phyloP scores from a whole-genome alignment of 148 eudicot species.

The Rheum nobile region DNA sequence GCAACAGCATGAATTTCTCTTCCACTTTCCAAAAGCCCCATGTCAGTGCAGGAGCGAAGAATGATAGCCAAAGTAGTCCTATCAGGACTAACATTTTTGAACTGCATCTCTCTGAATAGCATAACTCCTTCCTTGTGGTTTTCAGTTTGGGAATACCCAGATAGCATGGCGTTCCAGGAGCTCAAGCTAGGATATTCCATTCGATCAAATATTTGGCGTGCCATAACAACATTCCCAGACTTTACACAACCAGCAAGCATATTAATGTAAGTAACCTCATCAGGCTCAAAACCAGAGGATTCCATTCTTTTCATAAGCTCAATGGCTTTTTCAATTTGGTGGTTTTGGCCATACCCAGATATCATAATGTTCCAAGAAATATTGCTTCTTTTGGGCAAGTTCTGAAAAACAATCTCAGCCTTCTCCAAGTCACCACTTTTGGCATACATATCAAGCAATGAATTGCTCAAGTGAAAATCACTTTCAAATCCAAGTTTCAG shows the following conservation, averaged over 20 bases:
- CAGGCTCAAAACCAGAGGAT: conserved; percentile 47
- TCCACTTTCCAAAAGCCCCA: conserved; percentile 47
- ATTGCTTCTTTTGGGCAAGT: conserved; percentile 26
- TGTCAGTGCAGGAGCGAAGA: conserved; percentile 48
- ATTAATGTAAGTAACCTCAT: conserved; percentile 56
- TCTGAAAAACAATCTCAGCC: conserved; percentile 39
- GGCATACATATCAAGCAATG: conserved; percentile 66
- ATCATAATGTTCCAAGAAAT: conserved; percentile 89
- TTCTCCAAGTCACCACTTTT: conserved; percentile 51
- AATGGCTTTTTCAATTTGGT: conserved; percentile 35
- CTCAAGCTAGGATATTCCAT: conserved; percentile 50
- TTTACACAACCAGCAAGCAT: conserved; percentile 43
- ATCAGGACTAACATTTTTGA: conserved; percentile 39
- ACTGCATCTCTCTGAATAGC: conserved; percentile 71
- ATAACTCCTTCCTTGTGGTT: conserved; percentile 36
- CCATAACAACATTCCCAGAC: conserved; percentile 33
- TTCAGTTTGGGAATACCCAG: conserved; percentile 52
- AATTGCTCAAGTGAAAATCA: conserved; percentile 55
- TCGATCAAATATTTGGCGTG: conserved; percentile 39
- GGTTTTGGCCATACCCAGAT: conserved; percentile 52
- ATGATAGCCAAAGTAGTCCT: conserved; percentile 56
- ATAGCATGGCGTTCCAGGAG: conserved; percentile 76
- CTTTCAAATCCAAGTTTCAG: conserved; percentile 54
- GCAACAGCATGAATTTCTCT: conserved; percentile 57
- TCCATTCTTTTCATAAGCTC: conserved; percentile 46